A percentile compares a stretch with the other conserved stretches of the same genome.
Evolutionary conservation across 2,329 filamentous ascomycete genomes (phyloP).

Genomic region (Fusarium robinianum): DNA sequence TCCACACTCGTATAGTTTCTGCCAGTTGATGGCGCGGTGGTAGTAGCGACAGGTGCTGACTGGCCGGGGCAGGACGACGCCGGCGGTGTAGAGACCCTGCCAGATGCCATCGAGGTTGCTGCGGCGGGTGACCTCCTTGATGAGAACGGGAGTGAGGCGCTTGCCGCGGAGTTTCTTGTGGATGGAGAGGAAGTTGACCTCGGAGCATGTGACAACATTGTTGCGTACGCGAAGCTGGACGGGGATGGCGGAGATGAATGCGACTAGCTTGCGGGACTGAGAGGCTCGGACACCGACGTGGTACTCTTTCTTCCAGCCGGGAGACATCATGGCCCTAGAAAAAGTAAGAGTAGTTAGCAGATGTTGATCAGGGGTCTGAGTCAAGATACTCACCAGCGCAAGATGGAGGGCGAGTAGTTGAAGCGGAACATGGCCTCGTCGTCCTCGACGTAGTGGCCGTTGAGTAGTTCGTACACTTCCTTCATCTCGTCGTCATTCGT

Average conservation of each 20-base stretch:
- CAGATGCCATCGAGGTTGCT: conserved; percentile 86
- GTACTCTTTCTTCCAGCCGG: conserved; percentile 93
- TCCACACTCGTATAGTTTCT: conserved; percentile 91
- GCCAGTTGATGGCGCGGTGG: conserved; percentile 92
- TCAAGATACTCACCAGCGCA: conserved; percentile 71
- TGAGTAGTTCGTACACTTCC: conserved; percentile 89
- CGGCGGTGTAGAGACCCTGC: conserved; percentile 95
- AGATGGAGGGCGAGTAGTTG: conserved; percentile 87
- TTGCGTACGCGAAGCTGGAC: conserved; percentile 79
- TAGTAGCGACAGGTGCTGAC: conserved; percentile 94
- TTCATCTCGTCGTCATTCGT: conserved; percentile 76
- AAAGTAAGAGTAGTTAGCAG: conserved; percentile 12
- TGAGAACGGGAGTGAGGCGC: conserved; percentile 88
- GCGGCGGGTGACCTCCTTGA: conserved; percentile 94
- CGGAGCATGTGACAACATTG: conserved; percentile 75
- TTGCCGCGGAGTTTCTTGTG: conserved; percentile 98
- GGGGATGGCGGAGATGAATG: conserved; percentile 94
- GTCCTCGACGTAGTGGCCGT: conserved; percentile 96
- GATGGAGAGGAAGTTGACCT: conserved; percentile 98
- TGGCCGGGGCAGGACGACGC: conserved; percentile 86
- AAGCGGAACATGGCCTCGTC: conserved; percentile 97
- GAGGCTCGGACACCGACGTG: conserved; percentile 90
- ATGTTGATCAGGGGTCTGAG: neutral
- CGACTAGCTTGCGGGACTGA: conserved; percentile 84
- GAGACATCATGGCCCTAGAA: conserved; percentile 86